phyloP scores from a whole-genome alignment of 257 asterid genomes.

The Schizonepeta tenuifolia region DNA sequence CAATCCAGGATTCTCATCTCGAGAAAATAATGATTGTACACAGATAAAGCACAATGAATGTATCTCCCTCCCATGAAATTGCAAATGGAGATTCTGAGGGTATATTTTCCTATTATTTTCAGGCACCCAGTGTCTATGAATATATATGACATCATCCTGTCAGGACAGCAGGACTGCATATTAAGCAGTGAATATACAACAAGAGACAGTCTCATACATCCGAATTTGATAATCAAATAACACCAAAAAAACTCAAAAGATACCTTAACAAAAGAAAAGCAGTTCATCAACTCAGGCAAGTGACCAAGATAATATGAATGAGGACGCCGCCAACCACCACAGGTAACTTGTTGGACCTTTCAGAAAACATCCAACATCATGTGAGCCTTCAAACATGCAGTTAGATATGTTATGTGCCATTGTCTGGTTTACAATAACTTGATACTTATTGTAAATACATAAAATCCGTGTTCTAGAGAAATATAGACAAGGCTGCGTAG shows the following conservation, averaged over 20 bases:
- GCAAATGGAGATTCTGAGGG: slow-evolving; percentile 85
- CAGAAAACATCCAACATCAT: slow-evolving; percentile 36
- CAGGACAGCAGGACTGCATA: slow-evolving; percentile 29
- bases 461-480: not conserved
- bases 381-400: slow-evolving; percentile 23
- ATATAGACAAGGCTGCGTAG: not conserved
- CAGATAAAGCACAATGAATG: slow-evolving; percentile 76
- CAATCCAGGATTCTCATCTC: slow-evolving; percentile 44
- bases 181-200: slow-evolving; percentile 22
- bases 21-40: slow-evolving; percentile 43
- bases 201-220: slow-evolving; percentile 12
- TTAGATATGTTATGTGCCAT: not conserved
- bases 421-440: not conserved
- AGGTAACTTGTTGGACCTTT: slow-evolving; percentile 74
- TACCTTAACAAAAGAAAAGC: slow-evolving; percentile 96
- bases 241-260: slow-evolving; percentile 28
- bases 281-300: slow-evolving; percentile 73
- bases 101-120: slow-evolving; percentile 57
- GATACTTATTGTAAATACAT: not conserved
- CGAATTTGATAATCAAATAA: slow-evolving; percentile 16
- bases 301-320: slow-evolving; percentile 86
- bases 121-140: slow-evolving; percentile 72
- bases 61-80: slow-evolving; percentile 97
- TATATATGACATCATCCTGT: slow-evolving; percentile 81
- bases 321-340: slow-evolving; percentile 99